phyloP scores from a whole-genome alignment of 345 rosid genomes.

The Stellera chamaejasme region DNA sequence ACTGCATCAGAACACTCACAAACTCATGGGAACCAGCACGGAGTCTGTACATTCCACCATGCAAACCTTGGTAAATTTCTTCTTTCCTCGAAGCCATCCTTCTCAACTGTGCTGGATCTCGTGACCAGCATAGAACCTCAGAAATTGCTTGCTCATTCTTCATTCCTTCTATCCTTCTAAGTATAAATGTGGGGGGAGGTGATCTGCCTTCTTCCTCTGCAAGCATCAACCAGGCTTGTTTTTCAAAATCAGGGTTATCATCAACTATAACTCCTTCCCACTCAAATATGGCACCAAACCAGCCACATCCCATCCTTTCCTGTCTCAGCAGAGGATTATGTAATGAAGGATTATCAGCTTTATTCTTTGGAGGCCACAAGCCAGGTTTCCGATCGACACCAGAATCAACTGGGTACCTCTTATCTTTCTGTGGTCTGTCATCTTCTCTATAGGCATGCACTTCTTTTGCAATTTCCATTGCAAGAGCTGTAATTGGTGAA shows the following conservation, averaged over 20 bases:
- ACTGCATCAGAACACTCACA: conserved; percentile 68
- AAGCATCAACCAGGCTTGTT: conserved; percentile 77
- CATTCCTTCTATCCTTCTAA: conserved; percentile 83
- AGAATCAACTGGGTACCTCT: conserved; percentile 36
- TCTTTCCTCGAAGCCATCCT: conserved; percentile 83
- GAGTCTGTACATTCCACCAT: conserved; percentile 71
- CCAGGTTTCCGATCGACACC: conserved; percentile 45
- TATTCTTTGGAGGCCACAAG: conserved; percentile 81
- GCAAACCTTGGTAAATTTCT: conserved; percentile 68
- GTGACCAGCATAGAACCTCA: conserved; percentile 93
- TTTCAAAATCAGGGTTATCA: conserved; percentile 71
- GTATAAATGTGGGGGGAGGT: conserved; percentile 65
- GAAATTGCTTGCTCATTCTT: conserved; percentile 97
- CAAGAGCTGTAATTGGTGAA: conserved; percentile 46
- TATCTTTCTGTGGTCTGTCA: conserved; percentile 33
- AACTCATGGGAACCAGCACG: conserved; percentile 80
- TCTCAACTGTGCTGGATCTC: conserved; percentile 61
- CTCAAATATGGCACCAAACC: conserved; percentile 95
- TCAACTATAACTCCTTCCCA: conserved; percentile 94
- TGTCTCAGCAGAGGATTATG: conserved; percentile 88
- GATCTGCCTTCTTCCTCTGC: conserved; percentile 89
- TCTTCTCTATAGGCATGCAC: conserved; percentile 51
- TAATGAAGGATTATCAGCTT: conserved; percentile 72
- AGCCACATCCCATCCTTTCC: conserved; percentile 96
- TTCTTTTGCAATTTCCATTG: conserved; percentile 67